Evolutionary conservation across 2,329 filamentous ascomycete species (phyloP), one percentile per base, ranked within the genome.

Genomic region (Aureobasidium namibiae): DNA sequence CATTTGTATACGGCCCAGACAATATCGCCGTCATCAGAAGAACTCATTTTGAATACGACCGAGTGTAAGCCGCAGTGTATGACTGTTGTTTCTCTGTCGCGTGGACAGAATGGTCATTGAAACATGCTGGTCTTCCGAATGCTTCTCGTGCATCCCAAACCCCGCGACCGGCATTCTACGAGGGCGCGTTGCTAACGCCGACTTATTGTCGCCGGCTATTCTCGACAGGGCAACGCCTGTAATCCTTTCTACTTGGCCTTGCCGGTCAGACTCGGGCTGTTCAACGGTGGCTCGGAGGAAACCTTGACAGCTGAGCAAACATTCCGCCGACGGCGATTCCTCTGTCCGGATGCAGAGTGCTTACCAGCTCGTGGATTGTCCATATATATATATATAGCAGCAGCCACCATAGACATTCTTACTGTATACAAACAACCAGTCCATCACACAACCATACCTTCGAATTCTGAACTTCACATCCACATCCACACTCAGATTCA

Each of bases 21-120:
- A 56, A 45, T 46, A 21, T 56, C 53, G 53, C 53, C 53, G 53
- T 56, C 53, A 56, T 56, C 26, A 14, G 16, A 16, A 24, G 24
- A 46, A n/a, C 11, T 44, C 38, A 26, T 56, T 38, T 56, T 18
- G 29, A 21, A 36, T 56, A 26, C 31, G 29, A 46, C 53, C 53
- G 41, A 56, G 41, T 45, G 41, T 14, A 45, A 56, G 53, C 53
- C 53, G 53, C n/a, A 34, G 16, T 36, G 39, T 56, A 56, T 46
- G 53, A 56, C 53, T 34, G 52, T 46, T 46, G 10, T 46, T 52
- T 33, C 34, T 41, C 24, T 31, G 18, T 24, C 49, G 36, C 14
- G 49, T 53, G 21, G 2, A 21, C 14, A 29, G 21, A 24, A 23
- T 46, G 53, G 53, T 56, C 53, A 58, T 29, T 18, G 4, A 31